phyloP scores from a whole-genome alignment of 345 rosid genomes.

The Passiflora organensis region DNA sequence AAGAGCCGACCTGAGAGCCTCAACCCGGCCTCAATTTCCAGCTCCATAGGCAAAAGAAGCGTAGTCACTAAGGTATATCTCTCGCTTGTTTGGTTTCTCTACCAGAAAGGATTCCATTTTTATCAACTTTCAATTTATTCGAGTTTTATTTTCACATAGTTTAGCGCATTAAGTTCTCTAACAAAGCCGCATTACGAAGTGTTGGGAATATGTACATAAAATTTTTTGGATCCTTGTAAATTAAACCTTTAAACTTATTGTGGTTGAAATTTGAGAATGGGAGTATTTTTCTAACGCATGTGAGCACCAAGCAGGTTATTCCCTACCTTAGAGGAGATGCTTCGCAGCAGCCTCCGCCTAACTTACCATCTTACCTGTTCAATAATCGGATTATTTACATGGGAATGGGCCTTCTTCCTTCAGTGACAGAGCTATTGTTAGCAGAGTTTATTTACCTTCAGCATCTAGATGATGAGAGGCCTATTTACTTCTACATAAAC shows the following conservation, averaged over 20 bases:
- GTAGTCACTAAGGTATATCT: conserved; percentile 56
- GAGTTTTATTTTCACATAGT: too few relatives aligned
- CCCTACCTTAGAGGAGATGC: conserved; percentile 70
- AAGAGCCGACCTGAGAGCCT: conserved; percentile 45
- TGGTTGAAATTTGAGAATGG: too few relatives aligned
- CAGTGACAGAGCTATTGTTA: conserved; percentile 74
- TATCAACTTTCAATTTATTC: too few relatives aligned
- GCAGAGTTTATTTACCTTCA: conserved; percentile 93
- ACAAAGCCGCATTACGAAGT: too few relatives aligned
- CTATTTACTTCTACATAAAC: conserved; percentile 87
- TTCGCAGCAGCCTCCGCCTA: conserved; percentile 91
- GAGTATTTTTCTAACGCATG: background rate
- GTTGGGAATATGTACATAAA: too few relatives aligned
- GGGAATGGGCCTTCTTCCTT: conserved; percentile 95
- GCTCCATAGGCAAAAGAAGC: conserved; percentile 57
- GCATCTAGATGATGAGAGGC: conserved; percentile 70
- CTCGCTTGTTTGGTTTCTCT: background rate
- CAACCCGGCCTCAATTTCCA: conserved; percentile 39
- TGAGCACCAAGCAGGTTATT: conserved; percentile 49
- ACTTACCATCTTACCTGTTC: conserved; percentile 75
- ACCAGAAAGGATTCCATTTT: background rate
- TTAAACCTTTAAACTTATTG: background rate
- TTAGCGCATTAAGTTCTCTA: too few relatives aligned
- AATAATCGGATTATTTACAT: conserved; percentile 81
- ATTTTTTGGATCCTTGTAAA: too few relatives aligned